These are phyloP conservation scores for sorghum (Sorghum bicolor) DNA, from an alignment of 176 grass and related monocot species.

Conservation along the genomic window Sorghum_bicolor_NCBIv3 NC_012871.2:74645001-74645500, in stretches of 20 bases:
- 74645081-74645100: neutral
- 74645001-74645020: neutral
- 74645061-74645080: neutral
- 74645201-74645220: neutral
- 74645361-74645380: neutral
- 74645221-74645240: neutral
- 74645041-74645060: conserved; percentile 2
- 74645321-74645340: conserved; percentile 30
- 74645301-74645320: conserved; percentile 14
- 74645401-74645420: neutral
- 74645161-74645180: neutral
- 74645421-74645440: neutral
- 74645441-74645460: neutral
- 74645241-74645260: neutral
- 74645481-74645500: neutral
- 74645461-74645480: conserved; percentile 7
- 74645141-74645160: neutral
- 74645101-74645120: neutral
- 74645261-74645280: neutral
- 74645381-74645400: conserved; percentile 27
- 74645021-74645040: neutral
- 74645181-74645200: conserved; percentile 17
- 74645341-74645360: conserved; percentile 7
- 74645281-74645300: conserved; percentile 19
- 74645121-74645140: conserved; percentile 26